A percentile compares a stretch with the other conserved stretches of the same genome.
phyloP scores from a whole-genome alignment of 2,329 filamentous ascomycete species.

The Penicillium hordei region DNA sequence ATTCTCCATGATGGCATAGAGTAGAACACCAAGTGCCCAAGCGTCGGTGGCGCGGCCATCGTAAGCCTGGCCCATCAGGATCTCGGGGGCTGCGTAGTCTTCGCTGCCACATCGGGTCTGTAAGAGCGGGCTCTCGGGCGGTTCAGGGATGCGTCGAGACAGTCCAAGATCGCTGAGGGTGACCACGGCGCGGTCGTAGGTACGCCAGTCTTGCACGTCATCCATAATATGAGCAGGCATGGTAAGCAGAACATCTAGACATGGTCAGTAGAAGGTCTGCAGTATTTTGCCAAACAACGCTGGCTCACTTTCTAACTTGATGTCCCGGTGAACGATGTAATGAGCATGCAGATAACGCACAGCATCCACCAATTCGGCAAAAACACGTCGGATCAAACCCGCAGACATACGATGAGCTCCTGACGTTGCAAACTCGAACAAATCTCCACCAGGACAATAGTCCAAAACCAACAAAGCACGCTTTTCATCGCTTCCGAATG shows the following conservation, averaged over 20 bases:
- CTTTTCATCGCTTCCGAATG: constrained; percentile 80
- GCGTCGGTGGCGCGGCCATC: constrained; percentile 89
- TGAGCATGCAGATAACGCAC: constrained; percentile 81
- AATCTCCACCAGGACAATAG: constrained; percentile 89
- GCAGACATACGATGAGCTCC: constrained; percentile 68
- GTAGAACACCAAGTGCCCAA: constrained; percentile 89
- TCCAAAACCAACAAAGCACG: constrained; percentile 82
- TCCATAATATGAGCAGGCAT: constrained; percentile 67
- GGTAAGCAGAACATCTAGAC: constrained; percentile 83
- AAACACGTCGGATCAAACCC: constrained; percentile 75
- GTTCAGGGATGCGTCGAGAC: constrained; percentile 73
- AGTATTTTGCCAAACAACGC: background rate
- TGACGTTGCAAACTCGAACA: constrained; percentile 85
- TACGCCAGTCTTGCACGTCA: constrained; percentile 67
- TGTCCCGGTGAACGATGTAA: constrained; percentile 91
- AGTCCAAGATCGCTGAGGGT: constrained; percentile 91
- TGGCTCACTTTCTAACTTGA: constrained; percentile 90
- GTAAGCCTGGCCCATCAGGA: constrained; percentile 92
- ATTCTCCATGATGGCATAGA: constrained; percentile 93
- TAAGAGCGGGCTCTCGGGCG: constrained; percentile 78
- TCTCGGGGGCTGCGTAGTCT: constrained; percentile 95
- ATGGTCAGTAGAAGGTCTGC: constrained; percentile 19
- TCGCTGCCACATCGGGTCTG: constrained; percentile 92
- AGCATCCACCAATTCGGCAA: constrained; percentile 82
- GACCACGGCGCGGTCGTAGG: constrained; percentile 77